Evolutionary conservation across 2,329 filamentous ascomycete genomes (phyloP).

Genomic region (Gaeumannomyces sp.): DNA sequence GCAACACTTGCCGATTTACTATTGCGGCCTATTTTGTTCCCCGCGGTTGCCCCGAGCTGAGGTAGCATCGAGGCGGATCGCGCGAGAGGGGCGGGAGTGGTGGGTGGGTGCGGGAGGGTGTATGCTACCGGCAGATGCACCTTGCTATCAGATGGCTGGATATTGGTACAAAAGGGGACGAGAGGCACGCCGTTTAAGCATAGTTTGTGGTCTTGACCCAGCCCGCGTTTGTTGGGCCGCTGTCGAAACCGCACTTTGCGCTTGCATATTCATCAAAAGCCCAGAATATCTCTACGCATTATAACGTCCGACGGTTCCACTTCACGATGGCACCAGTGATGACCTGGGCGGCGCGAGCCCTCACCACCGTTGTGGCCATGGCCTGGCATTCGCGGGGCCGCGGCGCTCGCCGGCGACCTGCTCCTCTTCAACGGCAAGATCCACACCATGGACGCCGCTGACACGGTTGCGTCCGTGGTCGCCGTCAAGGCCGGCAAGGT

Average conservation of each 20-base stretch:
- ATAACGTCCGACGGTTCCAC: no score
- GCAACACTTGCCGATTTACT: no score
- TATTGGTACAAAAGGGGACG: background rate
- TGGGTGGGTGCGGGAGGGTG: no score
- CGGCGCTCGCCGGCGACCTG: constrained; percentile 14
- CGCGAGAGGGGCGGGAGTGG: no score
- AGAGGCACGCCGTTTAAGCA: no score
- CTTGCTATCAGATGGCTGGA: background rate
- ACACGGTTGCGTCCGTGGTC: constrained; percentile 16
- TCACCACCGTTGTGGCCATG: no score
- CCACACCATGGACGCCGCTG: constrained; percentile 19
- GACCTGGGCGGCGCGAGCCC: no score
- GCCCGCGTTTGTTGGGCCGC: no score
- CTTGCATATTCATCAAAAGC: no score
- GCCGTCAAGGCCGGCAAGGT: constrained; percentile 20
- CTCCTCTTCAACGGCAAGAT: constrained; percentile 22
- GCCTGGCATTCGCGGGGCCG: no score
- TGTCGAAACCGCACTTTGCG: background rate
- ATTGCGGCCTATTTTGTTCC: no score
- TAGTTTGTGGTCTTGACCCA: background rate
- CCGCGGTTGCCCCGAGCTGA: background rate
- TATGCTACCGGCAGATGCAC: background rate
- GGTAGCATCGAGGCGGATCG: background rate
- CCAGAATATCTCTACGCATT: no score
- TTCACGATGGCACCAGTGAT: background rate